phyloP scores from a whole-genome alignment of 345 rosid species.

The Corchorus capsularis region DNA sequence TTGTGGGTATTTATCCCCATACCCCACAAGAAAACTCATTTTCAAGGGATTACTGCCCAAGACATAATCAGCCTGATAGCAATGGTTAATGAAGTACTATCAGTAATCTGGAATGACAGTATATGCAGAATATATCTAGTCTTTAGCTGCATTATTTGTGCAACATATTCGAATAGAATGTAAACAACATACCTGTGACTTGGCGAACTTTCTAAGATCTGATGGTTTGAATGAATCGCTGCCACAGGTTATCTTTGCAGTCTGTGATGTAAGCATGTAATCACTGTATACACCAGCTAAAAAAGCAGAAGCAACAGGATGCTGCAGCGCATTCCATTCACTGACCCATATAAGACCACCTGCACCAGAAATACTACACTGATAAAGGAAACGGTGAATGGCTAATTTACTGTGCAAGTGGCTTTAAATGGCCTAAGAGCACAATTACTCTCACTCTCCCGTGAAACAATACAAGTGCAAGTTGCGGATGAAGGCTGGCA shows the following conservation, averaged over 20 bases:
- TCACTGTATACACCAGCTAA: slow-evolving; percentile 87
- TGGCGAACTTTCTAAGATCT: slow-evolving; percentile 84
- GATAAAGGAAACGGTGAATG: background rate
- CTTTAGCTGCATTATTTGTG: background rate
- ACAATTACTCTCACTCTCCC: background rate
- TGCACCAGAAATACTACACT: slow-evolving; percentile 28
- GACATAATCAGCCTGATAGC: slow-evolving; percentile 88
- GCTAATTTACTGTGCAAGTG: background rate
- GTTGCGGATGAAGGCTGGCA: background rate
- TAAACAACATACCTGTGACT: slow-evolving; percentile 65
- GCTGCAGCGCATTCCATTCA: slow-evolving; percentile 87
- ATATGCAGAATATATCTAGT: background rate
- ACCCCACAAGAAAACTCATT: slow-evolving; percentile 90
- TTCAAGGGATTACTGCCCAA: slow-evolving; percentile 77
- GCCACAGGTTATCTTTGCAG: slow-evolving; percentile 62
- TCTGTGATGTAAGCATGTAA: slow-evolving; percentile 86
- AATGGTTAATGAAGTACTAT: background rate
- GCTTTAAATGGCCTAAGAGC: background rate
- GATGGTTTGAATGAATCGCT: slow-evolving; percentile 72
- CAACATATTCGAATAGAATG: background rate
- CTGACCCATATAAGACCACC: slow-evolving; percentile 96
- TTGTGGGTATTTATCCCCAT: slow-evolving; percentile 81
- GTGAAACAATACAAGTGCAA: background rate
- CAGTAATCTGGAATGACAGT: background rate
- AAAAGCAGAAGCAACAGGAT: slow-evolving; percentile 90